A percentile compares a stretch with the other conserved stretches of the same genome.
These are phyloP conservation scores for Exophiala bonariae DNA, from an alignment of 2,329 filamentous ascomycete species.

Conservation along the genomic window DNA sequence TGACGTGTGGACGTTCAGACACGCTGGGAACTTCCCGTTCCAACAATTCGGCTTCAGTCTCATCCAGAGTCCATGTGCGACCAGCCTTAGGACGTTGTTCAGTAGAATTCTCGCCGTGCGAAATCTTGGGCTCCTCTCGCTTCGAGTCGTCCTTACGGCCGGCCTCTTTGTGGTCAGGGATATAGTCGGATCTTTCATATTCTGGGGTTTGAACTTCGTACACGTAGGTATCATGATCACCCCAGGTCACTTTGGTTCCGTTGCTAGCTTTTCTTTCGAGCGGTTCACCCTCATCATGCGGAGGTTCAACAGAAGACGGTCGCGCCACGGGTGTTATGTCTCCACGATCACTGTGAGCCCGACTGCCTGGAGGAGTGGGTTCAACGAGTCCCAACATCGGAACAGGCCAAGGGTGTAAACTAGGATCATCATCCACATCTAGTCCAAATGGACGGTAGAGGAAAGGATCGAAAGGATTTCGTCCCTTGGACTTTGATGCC, in stretches of 20 bases:
- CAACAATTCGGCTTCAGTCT: slow-evolving; percentile 16
- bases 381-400: slow-evolving; percentile 58
- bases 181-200: slow-evolving; percentile 35
- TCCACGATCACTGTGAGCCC: slow-evolving; percentile 31
- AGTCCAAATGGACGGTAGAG: slow-evolving; percentile 27
- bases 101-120: neutral
- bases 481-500: slow-evolving; percentile 5
- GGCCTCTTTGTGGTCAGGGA: slow-evolving; percentile 3
- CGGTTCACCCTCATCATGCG: slow-evolving; percentile 45
- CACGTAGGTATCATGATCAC: slow-evolving; percentile 63
- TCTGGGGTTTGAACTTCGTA: slow-evolving; percentile 64
- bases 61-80: slow-evolving; percentile 23
- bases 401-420: slow-evolving; percentile 43
- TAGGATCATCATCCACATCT: slow-evolving; percentile 24
- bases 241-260: slow-evolving; percentile 63
- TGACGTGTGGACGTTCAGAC: slow-evolving; percentile 18
- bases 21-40: slow-evolving; percentile 18
- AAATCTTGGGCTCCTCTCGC: slow-evolving; percentile 36
- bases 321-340: slow-evolving; percentile 32
- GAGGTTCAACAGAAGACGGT: slow-evolving; percentile 16
- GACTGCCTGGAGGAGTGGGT: slow-evolving; percentile 52
- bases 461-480: slow-evolving; percentile 23
- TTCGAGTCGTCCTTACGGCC: slow-evolving; percentile 38
- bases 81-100: slow-evolving; percentile 11
- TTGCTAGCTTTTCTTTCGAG: slow-evolving; percentile 43